phyloP scores from a whole-genome alignment of 2,329 filamentous ascomycete genomes.

The Exophiala lecanii-corni region DNA sequence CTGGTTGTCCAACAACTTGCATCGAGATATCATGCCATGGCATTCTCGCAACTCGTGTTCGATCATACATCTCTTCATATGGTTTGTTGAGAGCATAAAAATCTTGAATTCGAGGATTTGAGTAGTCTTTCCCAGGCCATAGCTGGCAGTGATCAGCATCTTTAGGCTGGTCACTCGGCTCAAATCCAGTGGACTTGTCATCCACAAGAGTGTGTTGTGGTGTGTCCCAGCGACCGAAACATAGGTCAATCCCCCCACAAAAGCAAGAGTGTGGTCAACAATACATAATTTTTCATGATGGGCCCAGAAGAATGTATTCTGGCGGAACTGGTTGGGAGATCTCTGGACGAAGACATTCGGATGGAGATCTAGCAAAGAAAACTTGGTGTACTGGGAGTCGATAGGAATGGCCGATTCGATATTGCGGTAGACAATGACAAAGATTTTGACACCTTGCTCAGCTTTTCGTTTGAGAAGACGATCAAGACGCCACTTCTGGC shows the following conservation, averaged over 20 bases:
- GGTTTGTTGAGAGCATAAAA: constrained; percentile 91
- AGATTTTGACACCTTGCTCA: constrained; percentile 91
- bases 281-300: constrained; percentile 98
- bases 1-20: constrained; percentile 95
- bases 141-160: constrained; percentile 93
- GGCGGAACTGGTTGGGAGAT: constrained; percentile 95
- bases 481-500: constrained; percentile 95
- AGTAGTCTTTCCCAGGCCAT: constrained; percentile 98
- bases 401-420: constrained; percentile 96
- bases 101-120: constrained; percentile 90
- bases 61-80: constrained; percentile 98
- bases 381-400: constrained; percentile 97
- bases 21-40: constrained; percentile 98
- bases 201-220: constrained; percentile 87
- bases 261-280: constrained; percentile 92
- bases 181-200: constrained; percentile 93
- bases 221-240: constrained; percentile 95
- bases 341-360: constrained; percentile 94
- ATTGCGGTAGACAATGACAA: constrained; percentile 96
- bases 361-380: constrained; percentile 88
- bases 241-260: constrained; percentile 91
- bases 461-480: constrained; percentile 90
- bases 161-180: constrained; percentile 68
- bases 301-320: constrained; percentile 99
- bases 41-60: constrained; percentile 83